Conservation (phyloP, 1,139 yeast species). For the Debaryomyces fabryi region DNA sequence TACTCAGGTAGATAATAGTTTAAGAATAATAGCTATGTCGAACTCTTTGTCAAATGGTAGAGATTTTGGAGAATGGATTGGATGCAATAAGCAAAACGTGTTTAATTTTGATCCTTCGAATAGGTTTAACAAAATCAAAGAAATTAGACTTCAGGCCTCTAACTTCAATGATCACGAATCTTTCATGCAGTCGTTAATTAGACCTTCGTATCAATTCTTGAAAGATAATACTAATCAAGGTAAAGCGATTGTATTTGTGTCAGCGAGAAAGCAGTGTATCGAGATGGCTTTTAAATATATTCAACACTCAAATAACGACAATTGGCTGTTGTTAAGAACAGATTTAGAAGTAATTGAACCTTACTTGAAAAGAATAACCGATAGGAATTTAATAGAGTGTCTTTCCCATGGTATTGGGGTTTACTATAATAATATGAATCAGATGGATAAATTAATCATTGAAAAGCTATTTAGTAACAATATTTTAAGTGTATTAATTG, state of each 20-base stretch:
- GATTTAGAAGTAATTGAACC: conserved; percentile 40
- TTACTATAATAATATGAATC: conserved; percentile 60
- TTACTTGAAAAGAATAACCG: conserved; percentile 48
- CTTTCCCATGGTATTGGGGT: conserved; percentile 70
- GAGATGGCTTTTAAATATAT: conserved; percentile 53
- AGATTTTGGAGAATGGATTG: conserved; percentile 88
- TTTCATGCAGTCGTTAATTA: conserved; percentile 51
- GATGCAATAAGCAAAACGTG: conserved; percentile 58
- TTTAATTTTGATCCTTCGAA: conserved; percentile 73
- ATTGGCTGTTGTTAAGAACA: conserved; percentile 22
- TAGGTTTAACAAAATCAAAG: conserved; percentile 56
- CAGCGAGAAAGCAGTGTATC: conserved; percentile 57
- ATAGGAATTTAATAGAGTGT: conserved; percentile 45
- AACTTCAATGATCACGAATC: conserved; percentile 52
- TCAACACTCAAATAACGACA: conserved; percentile 35
- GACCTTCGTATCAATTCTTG: conserved; percentile 40
- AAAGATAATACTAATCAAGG: conserved; percentile 30
- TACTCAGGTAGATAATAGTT: conserved; percentile 55
- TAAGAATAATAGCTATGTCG: conserved; percentile 69
- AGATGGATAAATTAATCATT: conserved; percentile 55
- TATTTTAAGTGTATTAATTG: conserved; percentile 55
- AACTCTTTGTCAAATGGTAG: conserved; percentile 72
- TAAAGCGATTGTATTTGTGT: conserved; percentile 55
- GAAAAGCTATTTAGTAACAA: conserved; percentile 54
- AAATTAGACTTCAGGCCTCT: conserved; percentile 59